A percentile compares a stretch with the other conserved stretches of the same genome.
Evolutionary conservation across 176 grass and related monocot genomes (phyloP).

Genomic region (Musa acuminata): DNA sequence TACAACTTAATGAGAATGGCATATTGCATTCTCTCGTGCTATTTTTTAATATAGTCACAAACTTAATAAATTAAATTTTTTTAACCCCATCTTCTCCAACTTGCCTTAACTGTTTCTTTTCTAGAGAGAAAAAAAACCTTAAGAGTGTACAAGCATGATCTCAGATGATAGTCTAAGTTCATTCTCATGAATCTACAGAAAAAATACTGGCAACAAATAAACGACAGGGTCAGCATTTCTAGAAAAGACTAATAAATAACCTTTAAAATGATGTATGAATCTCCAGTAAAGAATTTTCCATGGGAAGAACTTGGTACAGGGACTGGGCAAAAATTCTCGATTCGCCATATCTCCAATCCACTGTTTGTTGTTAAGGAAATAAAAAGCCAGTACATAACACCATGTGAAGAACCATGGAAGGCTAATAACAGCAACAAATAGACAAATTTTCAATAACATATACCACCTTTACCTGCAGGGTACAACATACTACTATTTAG

Average conservation of each 20-base stretch:
- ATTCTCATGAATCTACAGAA: background rate
- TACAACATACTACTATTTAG: background rate
- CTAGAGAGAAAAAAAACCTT: background rate
- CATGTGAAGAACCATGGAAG: background rate
- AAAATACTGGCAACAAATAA: background rate
- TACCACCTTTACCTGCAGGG: background rate
- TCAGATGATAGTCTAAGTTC: background rate
- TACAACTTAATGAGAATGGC: background rate
- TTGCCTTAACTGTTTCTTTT: background rate
- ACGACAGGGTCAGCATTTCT: slow-evolving; percentile 1
- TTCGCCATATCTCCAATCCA: slow-evolving; percentile 83
- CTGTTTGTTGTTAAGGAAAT: slow-evolving; percentile 49
- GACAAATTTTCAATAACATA: background rate
- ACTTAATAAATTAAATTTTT: background rate
- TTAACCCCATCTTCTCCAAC: background rate
- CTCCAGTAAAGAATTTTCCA: slow-evolving; percentile 91
- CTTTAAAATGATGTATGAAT: slow-evolving; percentile 95
- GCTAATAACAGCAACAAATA: background rate
- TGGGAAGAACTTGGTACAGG: slow-evolving; percentile 39
- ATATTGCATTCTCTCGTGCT: background rate
- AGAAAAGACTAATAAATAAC: slow-evolving; percentile 24
- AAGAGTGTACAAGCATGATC: background rate
- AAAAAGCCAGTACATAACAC: background rate
- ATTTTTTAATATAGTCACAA: background rate
- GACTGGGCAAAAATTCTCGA: slow-evolving; percentile 83